These are phyloP conservation scores for Linum usitatissimum DNA, from an alignment of 345 rosid species.

Conservation along the genomic window DNA sequence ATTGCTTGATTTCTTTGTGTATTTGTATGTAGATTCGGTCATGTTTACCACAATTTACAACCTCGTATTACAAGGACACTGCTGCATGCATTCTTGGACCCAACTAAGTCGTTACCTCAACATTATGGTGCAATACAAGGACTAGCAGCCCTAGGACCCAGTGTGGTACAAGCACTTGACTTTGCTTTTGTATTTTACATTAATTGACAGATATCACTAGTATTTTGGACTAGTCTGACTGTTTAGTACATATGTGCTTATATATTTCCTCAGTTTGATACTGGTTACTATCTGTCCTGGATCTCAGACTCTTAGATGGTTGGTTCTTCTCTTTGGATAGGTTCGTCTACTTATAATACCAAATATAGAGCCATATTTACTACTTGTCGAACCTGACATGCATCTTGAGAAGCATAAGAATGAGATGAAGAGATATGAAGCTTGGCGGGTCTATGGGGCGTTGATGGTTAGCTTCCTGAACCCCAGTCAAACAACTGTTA, in stretches of 20 bases:
- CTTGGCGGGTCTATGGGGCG: slow-evolving; percentile 77
- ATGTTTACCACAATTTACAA: slow-evolving; percentile 66
- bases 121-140: slow-evolving; percentile 94
- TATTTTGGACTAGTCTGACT: neutral
- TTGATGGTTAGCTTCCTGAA: slow-evolving; percentile 43
- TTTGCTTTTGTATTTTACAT: neutral
- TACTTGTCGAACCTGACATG: slow-evolving; percentile 65
- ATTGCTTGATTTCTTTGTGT: slow-evolving; percentile 6
- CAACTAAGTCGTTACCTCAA: slow-evolving; percentile 66
- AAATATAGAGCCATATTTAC: slow-evolving; percentile 62
- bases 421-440: slow-evolving; percentile 52
- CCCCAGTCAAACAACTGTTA: slow-evolving; percentile 5
- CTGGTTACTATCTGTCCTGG: no score
- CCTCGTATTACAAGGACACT: slow-evolving; percentile 77
- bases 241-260: neutral
- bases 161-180: slow-evolving; percentile 40
- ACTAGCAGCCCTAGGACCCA: slow-evolving; percentile 64
- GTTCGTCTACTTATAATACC: slow-evolving; percentile 72
- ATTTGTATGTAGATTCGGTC: slow-evolving; percentile 63
- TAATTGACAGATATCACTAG: neutral
- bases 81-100: slow-evolving; percentile 78
- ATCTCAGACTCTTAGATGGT: no score
- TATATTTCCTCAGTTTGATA: no score
- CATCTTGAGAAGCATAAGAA: slow-evolving; percentile 52
- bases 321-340: slow-evolving; percentile 22